Evolutionary conservation across 2,329 filamentous ascomycete species (phyloP).

Genomic region (Geosmithia putterillii): DNA sequence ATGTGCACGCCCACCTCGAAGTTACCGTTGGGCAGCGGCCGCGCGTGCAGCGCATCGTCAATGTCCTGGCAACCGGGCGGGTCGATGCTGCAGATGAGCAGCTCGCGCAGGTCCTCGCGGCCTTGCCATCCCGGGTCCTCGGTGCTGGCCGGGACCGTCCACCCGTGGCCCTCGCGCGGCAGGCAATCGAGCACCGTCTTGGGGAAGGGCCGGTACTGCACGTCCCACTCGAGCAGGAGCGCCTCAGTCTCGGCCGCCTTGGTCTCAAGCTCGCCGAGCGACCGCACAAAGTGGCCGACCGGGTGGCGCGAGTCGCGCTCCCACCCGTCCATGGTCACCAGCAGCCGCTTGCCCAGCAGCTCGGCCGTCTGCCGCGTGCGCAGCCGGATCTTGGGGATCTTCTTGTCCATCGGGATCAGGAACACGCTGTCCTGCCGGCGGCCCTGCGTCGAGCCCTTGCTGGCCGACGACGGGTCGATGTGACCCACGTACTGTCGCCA

Average conservation of each 20-base stretch:
- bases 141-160: conserved; percentile 72
- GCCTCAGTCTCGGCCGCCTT: conserved; percentile 95
- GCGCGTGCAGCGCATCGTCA: conserved; percentile 88
- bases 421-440: conserved; percentile 88
- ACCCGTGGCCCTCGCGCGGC: conserved; percentile 81
- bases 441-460: conserved; percentile 59
- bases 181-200: conserved; percentile 92
- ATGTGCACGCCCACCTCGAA: conserved; percentile 96
- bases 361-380: conserved; percentile 83
- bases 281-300: conserved; percentile 85
- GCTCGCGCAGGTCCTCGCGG: conserved; percentile 68
- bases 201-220: conserved; percentile 94
- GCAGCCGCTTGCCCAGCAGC: conserved; percentile 77
- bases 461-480: conserved; percentile 77
- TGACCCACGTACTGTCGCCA: conserved; percentile 98
- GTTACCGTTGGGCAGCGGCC: conserved; percentile 78
- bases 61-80: conserved; percentile 95
- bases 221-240: conserved; percentile 85
- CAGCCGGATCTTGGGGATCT: conserved; percentile 89
- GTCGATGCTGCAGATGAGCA: conserved; percentile 95
- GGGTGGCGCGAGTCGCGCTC: conserved; percentile 88
- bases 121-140: conserved; percentile 81
- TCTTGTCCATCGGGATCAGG: conserved; percentile 94
- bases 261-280: conserved; percentile 83
- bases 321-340: conserved; percentile 93